A percentile compares a stretch with the other conserved stretches of the same genome.
Conservation (phyloP, 306 rosid genomes). For the Pyrus bretschneideri region DNA sequence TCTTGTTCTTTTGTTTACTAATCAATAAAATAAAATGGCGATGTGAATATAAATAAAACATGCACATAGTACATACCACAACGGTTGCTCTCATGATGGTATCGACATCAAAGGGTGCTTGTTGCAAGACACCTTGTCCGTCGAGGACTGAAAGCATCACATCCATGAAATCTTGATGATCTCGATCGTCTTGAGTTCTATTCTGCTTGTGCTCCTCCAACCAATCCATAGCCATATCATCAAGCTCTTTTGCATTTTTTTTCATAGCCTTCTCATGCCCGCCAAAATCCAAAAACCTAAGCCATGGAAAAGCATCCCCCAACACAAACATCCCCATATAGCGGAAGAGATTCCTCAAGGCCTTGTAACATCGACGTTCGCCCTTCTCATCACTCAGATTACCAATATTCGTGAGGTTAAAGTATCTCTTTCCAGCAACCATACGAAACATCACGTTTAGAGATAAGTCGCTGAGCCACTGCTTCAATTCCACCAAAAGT, state of each 20-base stretch:
- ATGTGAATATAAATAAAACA: no score
- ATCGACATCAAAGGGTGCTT: constrained; percentile 20
- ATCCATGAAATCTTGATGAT: constrained; percentile 36
- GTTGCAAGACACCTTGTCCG: neutral
- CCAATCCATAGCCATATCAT: constrained; percentile 2
- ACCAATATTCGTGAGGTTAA: neutral
- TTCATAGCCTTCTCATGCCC: constrained; percentile 38
- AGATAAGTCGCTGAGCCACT: constrained; percentile 29
- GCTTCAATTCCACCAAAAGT: constrained; percentile 27
- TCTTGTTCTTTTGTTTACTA: no score
- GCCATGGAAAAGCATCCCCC: constrained; percentile 40
- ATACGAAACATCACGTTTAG: constrained; percentile 30
- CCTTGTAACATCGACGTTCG: constrained; percentile 5
- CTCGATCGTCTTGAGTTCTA: neutral
- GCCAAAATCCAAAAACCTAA: constrained; percentile 31
- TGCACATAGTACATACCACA: constrained; percentile 8
- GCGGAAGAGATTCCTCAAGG: constrained; percentile 10
- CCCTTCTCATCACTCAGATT: neutral
- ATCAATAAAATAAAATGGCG: no score
- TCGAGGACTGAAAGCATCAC: constrained; percentile 26
- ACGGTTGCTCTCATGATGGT: constrained; percentile 27
- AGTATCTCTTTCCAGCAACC: constrained; percentile 30
- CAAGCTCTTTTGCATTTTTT: constrained; percentile 22
- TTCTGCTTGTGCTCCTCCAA: constrained; percentile 24
- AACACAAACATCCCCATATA: constrained; percentile 19